These are phyloP conservation scores for Lecanicillium sp. DNA, from an alignment of 2,329 filamentous ascomycete species.

Conservation along the genomic window DNA sequence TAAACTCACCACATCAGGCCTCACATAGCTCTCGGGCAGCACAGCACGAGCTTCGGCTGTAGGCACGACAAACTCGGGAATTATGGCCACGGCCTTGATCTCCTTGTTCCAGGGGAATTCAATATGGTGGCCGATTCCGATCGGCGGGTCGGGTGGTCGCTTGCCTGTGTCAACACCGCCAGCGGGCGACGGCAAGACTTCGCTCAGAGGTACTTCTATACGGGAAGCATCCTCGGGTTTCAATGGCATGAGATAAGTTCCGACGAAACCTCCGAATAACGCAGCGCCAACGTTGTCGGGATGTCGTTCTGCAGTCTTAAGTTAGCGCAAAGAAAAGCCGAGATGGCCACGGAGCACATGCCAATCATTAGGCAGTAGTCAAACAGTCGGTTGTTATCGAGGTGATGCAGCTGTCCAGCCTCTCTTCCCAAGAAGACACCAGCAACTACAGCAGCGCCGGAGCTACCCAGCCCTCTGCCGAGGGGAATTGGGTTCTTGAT, in stretches of 20 bases:
- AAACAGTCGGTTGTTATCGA: conserved; percentile 75
- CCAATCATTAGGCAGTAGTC: conserved; percentile 98
- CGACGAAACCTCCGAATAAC: conserved; percentile 92
- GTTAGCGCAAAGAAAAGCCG: not conserved
- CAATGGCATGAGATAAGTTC: conserved; percentile 90
- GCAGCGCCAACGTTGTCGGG: conserved; percentile 93
- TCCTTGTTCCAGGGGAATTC: conserved; percentile 90
- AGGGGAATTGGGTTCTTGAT: conserved; percentile 94
- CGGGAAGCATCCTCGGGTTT: conserved; percentile 81
- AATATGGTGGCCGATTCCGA: conserved; percentile 91
- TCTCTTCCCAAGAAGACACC: conserved; percentile 91
- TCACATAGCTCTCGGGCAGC: conserved; percentile 69
- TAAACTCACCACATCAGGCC: conserved; percentile 68
- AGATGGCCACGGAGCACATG: conserved; percentile 24
- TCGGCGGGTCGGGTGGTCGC: conserved; percentile 77
- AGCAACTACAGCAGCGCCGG: conserved; percentile 88
- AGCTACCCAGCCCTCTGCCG: conserved; percentile 87
- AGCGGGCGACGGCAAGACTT: conserved; percentile 83
- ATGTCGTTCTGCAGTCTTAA: conserved; percentile 55
- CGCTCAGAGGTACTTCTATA: conserved; percentile 87
- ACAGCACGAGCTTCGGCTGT: conserved; percentile 86
- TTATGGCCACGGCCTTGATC: conserved; percentile 95
- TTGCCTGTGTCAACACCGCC: conserved; percentile 87
- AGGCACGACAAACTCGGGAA: conserved; percentile 92
- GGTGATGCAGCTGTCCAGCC: conserved; percentile 64